phyloP scores from a whole-genome alignment of 2,329 filamentous ascomycete species.

The Whalleya microplaca region DNA sequence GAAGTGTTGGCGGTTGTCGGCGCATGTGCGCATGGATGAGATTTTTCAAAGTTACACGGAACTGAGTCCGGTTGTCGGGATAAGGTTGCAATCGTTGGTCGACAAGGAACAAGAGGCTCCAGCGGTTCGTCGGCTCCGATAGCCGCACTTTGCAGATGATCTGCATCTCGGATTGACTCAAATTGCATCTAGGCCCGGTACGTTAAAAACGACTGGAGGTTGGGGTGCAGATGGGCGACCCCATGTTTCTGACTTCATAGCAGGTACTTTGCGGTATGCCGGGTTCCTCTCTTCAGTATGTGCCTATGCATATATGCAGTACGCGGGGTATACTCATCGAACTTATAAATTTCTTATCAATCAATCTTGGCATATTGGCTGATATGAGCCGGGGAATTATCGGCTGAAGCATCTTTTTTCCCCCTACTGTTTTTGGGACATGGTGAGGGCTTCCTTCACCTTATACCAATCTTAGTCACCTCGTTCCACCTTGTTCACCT shows the following conservation, averaged over 20 bases:
- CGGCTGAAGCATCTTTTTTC: not conserved
- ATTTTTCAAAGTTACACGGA: not conserved
- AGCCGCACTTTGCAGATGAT: conserved; percentile 16
- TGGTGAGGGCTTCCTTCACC: not conserved
- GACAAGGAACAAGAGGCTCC: conserved; percentile 25
- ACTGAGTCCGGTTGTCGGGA: conserved; percentile 24
- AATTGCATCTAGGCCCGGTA: conserved; percentile 8
- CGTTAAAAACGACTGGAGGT: too few relatives aligned
- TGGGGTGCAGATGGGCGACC: not conserved
- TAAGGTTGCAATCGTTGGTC: conserved; percentile 21
- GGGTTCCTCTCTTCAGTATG: too few relatives aligned
- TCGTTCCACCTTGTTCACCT: not conserved
- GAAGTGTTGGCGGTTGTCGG: conserved; percentile 25
- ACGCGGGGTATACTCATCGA: not conserved
- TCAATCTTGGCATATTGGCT: too few relatives aligned
- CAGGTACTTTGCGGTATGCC: too few relatives aligned
- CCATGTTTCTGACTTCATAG: too few relatives aligned
- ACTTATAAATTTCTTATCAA: not conserved
- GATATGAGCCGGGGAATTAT: not conserved
- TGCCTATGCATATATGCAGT: too few relatives aligned
- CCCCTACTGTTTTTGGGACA: not conserved
- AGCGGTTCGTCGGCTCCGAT: conserved; percentile 27
- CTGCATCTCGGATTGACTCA: conserved; percentile 6
- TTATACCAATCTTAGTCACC: not conserved
- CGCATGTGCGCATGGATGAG: conserved; percentile 4